phyloP scores from a whole-genome alignment of 805 yeast species.

The Peterozyma toletana region DNA sequence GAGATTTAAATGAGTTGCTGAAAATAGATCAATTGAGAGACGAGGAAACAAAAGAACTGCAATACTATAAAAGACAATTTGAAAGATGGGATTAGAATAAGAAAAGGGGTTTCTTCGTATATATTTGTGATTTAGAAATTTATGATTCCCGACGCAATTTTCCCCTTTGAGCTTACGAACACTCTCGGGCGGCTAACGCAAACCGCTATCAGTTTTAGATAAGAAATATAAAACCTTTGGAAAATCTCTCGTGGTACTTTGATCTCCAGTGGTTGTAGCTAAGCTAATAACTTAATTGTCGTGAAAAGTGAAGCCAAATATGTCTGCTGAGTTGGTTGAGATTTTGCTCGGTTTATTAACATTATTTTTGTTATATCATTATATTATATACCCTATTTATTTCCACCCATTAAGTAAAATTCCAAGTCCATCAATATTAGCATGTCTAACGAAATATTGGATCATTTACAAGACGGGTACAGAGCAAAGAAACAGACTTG shows the following conservation, averaged over 20 bases:
- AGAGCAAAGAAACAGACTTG: conserved; percentile 33
- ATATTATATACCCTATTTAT: conserved; percentile 32
- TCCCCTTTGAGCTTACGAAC: too few species aligned
- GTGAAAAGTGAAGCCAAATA: too few species aligned
- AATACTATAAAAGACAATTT: conserved; percentile 4
- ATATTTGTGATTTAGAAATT: not conserved
- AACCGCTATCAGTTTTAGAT: too few species aligned
- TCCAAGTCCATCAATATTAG: conserved; percentile 44
- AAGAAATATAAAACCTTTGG: too few species aligned
- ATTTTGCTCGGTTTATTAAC: not conserved
- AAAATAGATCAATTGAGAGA: not conserved
- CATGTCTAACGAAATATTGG: conserved; percentile 26
- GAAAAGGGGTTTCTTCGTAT: not conserved
- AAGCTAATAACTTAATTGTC: too few species aligned
- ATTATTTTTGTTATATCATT: conserved; percentile 16
- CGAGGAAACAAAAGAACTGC: not conserved
- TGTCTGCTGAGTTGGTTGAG: not conserved
- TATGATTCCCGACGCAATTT: too few species aligned
- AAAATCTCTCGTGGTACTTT: too few species aligned
- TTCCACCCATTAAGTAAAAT: conserved; percentile 33
- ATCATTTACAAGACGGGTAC: conserved; percentile 25
- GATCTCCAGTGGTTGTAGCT: too few species aligned
- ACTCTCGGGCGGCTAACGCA: too few species aligned
- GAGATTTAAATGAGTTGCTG: not conserved
- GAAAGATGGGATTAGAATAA: not conserved